These are phyloP conservation scores for Articulospora tetracladia DNA, from an alignment of 495 filamentous ascomycete species.

Conservation along the genomic window DNA sequence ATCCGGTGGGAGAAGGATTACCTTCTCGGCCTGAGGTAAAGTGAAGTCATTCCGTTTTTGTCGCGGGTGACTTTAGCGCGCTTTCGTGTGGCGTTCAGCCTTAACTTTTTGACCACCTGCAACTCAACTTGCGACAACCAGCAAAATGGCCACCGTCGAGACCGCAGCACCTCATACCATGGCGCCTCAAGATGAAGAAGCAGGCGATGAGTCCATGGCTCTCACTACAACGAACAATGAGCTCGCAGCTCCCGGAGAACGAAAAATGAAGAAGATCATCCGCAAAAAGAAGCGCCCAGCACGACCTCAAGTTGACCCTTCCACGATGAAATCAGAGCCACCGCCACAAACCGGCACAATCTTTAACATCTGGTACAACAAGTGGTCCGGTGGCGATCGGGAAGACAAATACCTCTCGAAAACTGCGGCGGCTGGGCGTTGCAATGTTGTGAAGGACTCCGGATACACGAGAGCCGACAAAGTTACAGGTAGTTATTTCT, in stretches of 20 bases:
- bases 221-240: constrained; percentile 39
- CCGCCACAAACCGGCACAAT: constrained; percentile 88
- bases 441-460: constrained; percentile 74
- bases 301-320: constrained; percentile 74
- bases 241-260: constrained; percentile 41
- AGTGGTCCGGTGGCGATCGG: constrained; percentile 91
- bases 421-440: constrained; percentile 68
- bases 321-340: constrained; percentile 69
- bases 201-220: constrained; percentile 21
- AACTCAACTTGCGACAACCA: constrained; percentile 5
- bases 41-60: no score
- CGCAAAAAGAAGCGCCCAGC: constrained; percentile 69
- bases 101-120: constrained; percentile 5
- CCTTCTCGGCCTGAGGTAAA: no score
- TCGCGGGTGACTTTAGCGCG: no score
- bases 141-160: constrained; percentile 24
- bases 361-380: constrained; percentile 97
- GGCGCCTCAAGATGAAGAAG: constrained; percentile 8
- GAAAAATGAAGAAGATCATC: constrained; percentile 63
- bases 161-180: constrained; percentile 15
- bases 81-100: not conserved
- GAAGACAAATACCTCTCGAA: constrained; percentile 86
- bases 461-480: constrained; percentile 90
- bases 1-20: no score
- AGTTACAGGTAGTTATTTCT: constrained; percentile 79